Percentiles rank a stretch among this genome's conserved stretches.
These are phyloP conservation scores for Pseudogymnoascus sp. DNA, from an alignment of 2,329 filamentous ascomycete species.

Conservation along the genomic window DNA sequence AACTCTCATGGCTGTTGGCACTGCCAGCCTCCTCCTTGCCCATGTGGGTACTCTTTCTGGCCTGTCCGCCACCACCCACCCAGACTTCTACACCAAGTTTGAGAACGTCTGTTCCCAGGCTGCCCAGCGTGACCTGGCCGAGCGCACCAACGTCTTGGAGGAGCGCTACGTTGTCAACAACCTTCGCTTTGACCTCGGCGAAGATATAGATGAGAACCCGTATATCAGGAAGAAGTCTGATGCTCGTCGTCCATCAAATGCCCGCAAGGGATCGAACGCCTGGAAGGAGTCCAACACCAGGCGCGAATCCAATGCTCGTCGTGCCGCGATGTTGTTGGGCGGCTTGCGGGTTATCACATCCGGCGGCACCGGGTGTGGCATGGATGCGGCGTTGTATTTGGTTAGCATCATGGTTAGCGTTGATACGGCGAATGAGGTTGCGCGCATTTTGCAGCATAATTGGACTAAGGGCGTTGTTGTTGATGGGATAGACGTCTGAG, in stretches of 20 bases:
- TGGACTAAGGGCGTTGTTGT: constrained; percentile 84
- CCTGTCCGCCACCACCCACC: constrained; percentile 75
- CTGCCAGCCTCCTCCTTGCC: constrained; percentile 71
- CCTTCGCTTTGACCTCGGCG: constrained; percentile 73
- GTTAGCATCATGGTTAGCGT: constrained; percentile 76
- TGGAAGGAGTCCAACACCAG: constrained; percentile 68
- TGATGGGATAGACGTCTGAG: constrained; percentile 75
- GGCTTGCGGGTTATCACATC: constrained; percentile 70
- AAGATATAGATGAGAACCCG: constrained; percentile 74
- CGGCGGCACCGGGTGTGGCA: constrained; percentile 70
- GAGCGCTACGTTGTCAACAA: constrained; percentile 88
- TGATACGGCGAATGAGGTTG: constrained; percentile 69
- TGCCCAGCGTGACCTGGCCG: constrained; percentile 60
- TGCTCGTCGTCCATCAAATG: constrained; percentile 54
- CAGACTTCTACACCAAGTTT: constrained; percentile 71
- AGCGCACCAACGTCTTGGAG: constrained; percentile 78
- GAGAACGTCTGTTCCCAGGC: constrained; percentile 76
- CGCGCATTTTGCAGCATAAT: constrained; percentile 69
- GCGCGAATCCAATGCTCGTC: constrained; percentile 65
- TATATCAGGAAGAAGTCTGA: constrained; percentile 74
- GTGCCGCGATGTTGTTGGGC: constrained; percentile 57
- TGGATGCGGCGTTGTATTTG: constrained; percentile 80
- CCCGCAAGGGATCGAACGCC: constrained; percentile 77
- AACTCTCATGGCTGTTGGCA: constrained; percentile 74
- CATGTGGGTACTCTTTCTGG: constrained; percentile 71